phyloP scores from a whole-genome alignment of 2,329 filamentous ascomycete species.

The Pseudogymnoascus sp. region DNA sequence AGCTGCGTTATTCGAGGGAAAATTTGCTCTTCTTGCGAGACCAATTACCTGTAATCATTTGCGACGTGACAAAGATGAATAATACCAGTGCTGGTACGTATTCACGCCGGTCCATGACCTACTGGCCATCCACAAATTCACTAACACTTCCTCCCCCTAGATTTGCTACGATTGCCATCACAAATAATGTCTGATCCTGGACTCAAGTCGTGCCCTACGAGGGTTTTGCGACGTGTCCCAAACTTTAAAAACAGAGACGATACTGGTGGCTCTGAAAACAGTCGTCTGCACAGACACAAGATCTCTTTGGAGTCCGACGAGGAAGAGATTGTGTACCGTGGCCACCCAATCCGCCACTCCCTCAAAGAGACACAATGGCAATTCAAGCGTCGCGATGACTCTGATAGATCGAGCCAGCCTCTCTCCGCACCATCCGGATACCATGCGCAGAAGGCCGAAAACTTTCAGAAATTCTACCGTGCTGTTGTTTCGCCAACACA shows the following conservation, averaged over 20 bases:
- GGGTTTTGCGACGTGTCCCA: slow-evolving; percentile 3
- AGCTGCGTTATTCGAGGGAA: slow-evolving; percentile 1
- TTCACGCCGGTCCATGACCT: not conserved
- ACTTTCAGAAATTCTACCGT: slow-evolving; percentile 63
- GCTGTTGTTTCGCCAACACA: slow-evolving; percentile 63
- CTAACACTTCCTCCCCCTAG: not conserved
- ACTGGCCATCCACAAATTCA: not conserved
- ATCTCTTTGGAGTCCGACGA: slow-evolving; percentile 15
- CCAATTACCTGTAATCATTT: slow-evolving; percentile 12
- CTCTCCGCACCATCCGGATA: slow-evolving; percentile 48
- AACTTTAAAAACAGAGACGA: slow-evolving; percentile 5
- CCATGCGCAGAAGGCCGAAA: slow-evolving; percentile 52
- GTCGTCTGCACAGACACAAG: not conserved
- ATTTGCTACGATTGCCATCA: slow-evolving; percentile 3
- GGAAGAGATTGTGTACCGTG: slow-evolving; percentile 13
- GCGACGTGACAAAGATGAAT: slow-evolving; percentile 7
- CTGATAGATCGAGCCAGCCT: slow-evolving; percentile 37
- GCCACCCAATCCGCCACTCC: not conserved
- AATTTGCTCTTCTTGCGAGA: slow-evolving; percentile 5
- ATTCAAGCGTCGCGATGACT: slow-evolving; percentile 27
- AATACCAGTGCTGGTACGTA: not conserved
- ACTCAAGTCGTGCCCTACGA: slow-evolving; percentile 2
- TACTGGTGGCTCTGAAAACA: not conserved
- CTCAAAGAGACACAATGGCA: slow-evolving; percentile 23
- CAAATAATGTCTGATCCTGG: not conserved